Evolutionary conservation across 192 early-diverging fungal genomes (phyloP).

Genomic region (Pecoramyces ruminantium): DNA sequence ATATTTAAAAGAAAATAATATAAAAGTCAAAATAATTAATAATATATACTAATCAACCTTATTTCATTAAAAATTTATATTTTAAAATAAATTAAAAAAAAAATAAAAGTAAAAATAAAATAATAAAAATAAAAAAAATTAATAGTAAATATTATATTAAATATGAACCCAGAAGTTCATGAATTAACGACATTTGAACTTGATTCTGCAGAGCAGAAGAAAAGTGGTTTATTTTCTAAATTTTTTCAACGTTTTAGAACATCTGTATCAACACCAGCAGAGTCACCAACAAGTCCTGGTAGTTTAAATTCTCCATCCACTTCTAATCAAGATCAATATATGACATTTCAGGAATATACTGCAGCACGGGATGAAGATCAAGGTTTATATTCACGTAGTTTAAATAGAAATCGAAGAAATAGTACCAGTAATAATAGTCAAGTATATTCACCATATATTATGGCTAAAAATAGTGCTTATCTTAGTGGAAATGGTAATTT

Average conservation of each 20-base stretch:
- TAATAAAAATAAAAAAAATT: too few species aligned
- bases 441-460: background rate
- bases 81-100: too few species aligned
- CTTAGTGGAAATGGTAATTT: background rate
- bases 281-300: background rate
- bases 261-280: background rate
- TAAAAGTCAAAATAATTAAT: too few species aligned
- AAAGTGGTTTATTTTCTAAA: background rate
- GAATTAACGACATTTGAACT: background rate
- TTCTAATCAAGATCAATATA: background rate
- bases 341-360: background rate
- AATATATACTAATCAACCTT: too few species aligned
- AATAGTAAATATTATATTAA: too few species aligned
- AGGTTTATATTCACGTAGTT: background rate
- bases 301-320: background rate
- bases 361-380: background rate
- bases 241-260: background rate
- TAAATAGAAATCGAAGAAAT: background rate
- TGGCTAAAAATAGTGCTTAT: background rate
- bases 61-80: too few species aligned
- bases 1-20: too few species aligned
- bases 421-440: background rate
- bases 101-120: too few species aligned
- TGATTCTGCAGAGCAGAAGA: background rate
- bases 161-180: background rate